Evolutionary conservation across 2,329 filamentous ascomycete species (phyloP), one percentile per base, ranked within the genome.

Genomic region (Aspergillus luchuensis): DNA sequence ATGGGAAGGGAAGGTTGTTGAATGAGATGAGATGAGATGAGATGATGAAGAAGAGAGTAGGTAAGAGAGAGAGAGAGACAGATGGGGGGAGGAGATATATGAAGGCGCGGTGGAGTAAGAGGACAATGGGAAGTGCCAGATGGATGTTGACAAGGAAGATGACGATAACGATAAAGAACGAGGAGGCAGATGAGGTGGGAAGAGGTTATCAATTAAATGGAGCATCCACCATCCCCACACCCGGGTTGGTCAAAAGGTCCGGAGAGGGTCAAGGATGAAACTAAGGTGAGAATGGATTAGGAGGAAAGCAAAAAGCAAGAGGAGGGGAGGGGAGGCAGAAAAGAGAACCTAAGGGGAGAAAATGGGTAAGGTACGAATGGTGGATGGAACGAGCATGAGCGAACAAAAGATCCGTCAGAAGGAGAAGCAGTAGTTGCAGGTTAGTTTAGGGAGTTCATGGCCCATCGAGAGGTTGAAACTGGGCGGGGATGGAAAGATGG

Each of bases 201-300:
- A 43, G 54, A 50, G 45, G 51, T 56, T 58, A 62, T 63, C 36
- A 57, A 59, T 65, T 62, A 56, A 63, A 62, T 58, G 49, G 57
- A 38, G 28, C 45, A 39, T 52, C 50, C 39, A 59, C 51, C 47
- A 61, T 61, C 56, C 55, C 63, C 61, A 64, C 62, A 53, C 56
- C 53, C 49, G 47, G 54, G 30, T 58, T 62, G 52, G 58, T 60
- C 54, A 57, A 62, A 60, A 60, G 57, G 60, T 19, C 60, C 56
- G 62, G 54, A 41, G 54, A 41, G 53, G 25, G 51, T 56, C 58
- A 19, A 56, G 49, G 55, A 54, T 47, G 59, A 54, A 59, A 54
- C 50, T 54, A 59, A 52, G 49, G 50, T 59, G 50, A 36, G 54
- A 56, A 60, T 56, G 56, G 50, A 58, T 39, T 55, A 58, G 47